A percentile compares a stretch with the other conserved stretches of the same genome.
These are phyloP conservation scores for Flammula alnicola DNA, from an alignment of 1,284 basidiomycete genomes.

Conservation along the genomic window DNA sequence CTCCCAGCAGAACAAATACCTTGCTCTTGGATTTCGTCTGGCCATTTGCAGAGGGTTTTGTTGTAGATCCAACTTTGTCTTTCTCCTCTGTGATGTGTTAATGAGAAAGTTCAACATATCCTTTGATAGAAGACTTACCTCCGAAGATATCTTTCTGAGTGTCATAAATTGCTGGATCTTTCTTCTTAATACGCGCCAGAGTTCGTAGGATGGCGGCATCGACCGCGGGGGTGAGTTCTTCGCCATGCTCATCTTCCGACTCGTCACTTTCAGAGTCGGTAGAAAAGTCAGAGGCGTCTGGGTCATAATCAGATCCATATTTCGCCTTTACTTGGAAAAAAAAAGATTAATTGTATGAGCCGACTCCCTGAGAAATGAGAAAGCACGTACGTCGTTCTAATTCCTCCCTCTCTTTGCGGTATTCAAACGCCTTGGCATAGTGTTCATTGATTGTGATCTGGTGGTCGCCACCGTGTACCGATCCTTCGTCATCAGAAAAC, in stretches of 20 bases:
- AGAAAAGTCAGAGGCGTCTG: slow-evolving; percentile 40
- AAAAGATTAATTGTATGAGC: slow-evolving; percentile 4
- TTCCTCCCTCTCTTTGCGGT: slow-evolving; percentile 84
- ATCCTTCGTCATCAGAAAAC: slow-evolving; percentile 55
- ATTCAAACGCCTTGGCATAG: slow-evolving; percentile 82
- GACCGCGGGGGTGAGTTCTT: slow-evolving; percentile 91
- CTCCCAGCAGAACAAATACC: slow-evolving; percentile 34
- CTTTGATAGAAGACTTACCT: slow-evolving; percentile 47
- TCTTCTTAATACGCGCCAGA: slow-evolving; percentile 82
- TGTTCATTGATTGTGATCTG: slow-evolving; percentile 80
- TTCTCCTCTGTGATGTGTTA: slow-evolving; percentile 65
- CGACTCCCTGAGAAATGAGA: not conserved
- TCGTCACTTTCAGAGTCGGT: slow-evolving; percentile 81
- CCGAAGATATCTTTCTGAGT: slow-evolving; percentile 73
- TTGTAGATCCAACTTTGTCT: slow-evolving; percentile 44
- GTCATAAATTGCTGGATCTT: slow-evolving; percentile 87
- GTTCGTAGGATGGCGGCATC: slow-evolving; percentile 96
- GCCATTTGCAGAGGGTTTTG: slow-evolving; percentile 11
- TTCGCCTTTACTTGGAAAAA: slow-evolving; percentile 77
- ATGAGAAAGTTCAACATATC: not conserved
- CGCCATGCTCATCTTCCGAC: slow-evolving; percentile 94
- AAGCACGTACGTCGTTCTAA: slow-evolving; percentile 68
- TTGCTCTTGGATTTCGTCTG: slow-evolving; percentile 53
- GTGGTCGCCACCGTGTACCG: slow-evolving; percentile 42
- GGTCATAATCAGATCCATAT: slow-evolving; percentile 76